Evolutionary conservation across 2,329 filamentous ascomycete species (phyloP), one percentile per base, ranked within the genome.

Genomic region (Fusarium mangiferae): DNA sequence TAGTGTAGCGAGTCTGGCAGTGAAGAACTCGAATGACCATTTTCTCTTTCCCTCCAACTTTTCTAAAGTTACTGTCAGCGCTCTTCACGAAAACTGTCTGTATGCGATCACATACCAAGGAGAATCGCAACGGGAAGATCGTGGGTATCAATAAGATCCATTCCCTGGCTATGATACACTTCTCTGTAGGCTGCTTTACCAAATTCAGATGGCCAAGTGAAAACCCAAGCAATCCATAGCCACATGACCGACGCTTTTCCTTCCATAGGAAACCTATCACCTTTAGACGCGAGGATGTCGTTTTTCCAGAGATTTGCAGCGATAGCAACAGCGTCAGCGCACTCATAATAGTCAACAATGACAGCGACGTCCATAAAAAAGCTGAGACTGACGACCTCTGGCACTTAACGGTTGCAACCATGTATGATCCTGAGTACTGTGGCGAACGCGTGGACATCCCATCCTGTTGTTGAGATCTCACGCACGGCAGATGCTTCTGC

Each of bases 151-250:
- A 45, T 6, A 45, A 18, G 44, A 26, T 45, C 42, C 6, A 28
- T 7, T 10, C 24, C 44, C 11, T 45, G 15, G 44, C 17, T 26
- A n/a, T n/a, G n/a, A n/a, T n/a, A n/a, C n/a, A n/a, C n/a, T n/a
- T n/a, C n/a, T n/a, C n/a, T n/a, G n/a, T n/a, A 41, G n/a, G 39
- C 39, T 22, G 39, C 39, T n/a, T 0, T 0, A 6, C 0, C 0
- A 13, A 41, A 41, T 9, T 41, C 39, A 5, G 39, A 41, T 6
- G 44, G n/a, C 44, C 44, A 45, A 13, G 44, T 18, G 6, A 45
- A 45, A 26, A 45, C 44, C n/a, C 24, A 26, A 20, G 24, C 17
- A 28, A 46, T 28, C 24, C 18, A 46, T 6, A 46, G 8, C 44
- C 44, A 46, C 44, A 46, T 46, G 24, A 46, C 18, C 7, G 44